Conservation (phyloP, 352 stramenopile genomes). For the Pythium brassicae region DNA sequence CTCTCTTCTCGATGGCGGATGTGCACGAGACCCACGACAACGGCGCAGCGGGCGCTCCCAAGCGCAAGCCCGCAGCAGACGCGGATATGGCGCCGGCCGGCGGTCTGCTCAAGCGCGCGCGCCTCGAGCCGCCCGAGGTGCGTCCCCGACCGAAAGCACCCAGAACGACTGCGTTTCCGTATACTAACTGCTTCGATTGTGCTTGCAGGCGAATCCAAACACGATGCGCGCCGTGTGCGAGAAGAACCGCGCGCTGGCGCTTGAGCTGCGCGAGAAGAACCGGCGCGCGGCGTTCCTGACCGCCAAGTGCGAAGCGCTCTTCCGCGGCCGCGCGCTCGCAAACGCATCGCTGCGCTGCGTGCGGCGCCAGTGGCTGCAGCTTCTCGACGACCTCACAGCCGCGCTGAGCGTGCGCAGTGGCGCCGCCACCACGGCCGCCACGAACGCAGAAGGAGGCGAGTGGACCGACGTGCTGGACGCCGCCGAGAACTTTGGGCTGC, state of each 20-base stretch:
- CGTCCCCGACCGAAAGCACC: background rate
- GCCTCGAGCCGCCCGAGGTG: constrained; percentile 26
- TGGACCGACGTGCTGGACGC: constrained; percentile 32
- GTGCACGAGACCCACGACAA: constrained; percentile 9
- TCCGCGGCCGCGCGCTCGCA: constrained; percentile 40
- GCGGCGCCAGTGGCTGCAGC: constrained; percentile 56
- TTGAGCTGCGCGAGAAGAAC: constrained; percentile 82
- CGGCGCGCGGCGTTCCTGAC: constrained; percentile 64
- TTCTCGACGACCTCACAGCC: constrained; percentile 52
- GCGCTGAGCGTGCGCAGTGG: constrained; percentile 18
- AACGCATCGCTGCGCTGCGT: constrained; percentile 53
- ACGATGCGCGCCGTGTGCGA: constrained; percentile 69
- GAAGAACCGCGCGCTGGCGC: constrained; percentile 68
- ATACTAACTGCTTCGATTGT: background rate
- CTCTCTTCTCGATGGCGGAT: constrained; percentile 7
- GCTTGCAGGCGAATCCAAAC: constrained; percentile 60
- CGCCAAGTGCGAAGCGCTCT: constrained; percentile 67
- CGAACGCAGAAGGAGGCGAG: constrained; percentile 5
- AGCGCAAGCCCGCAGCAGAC: constrained; percentile 8
- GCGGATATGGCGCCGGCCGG: background rate
- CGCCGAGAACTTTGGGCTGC: constrained; percentile 38
- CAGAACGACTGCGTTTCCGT: constrained; percentile 1
- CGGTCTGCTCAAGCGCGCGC: constrained; percentile 1
- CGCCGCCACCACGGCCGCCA: constrained; percentile 6
- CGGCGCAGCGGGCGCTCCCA: constrained; percentile 3